Base-by-base conservation (phyloP, 1,284 basidiomycete species). In the Marasmius fiardii region DNA sequence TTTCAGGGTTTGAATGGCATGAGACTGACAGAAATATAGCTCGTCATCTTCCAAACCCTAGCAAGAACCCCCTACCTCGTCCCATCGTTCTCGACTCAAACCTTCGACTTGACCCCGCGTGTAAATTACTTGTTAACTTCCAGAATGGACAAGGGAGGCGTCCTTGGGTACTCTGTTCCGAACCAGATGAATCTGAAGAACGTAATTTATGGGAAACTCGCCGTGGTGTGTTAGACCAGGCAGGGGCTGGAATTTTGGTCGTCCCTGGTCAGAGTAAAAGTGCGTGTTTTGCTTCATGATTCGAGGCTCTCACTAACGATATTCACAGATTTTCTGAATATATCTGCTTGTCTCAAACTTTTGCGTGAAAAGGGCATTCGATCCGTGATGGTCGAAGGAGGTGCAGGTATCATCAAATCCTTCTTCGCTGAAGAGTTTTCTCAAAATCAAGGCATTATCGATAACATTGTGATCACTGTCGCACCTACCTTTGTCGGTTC, bases 331-430 rank as follows among this genome's bases (percentile, higher is more conserved):
- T 82, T 78, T 43, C 71, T 87, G 37, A 72, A 80, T 6, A 74
- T 91, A 3, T 64, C 70, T 0, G 66, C 68, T 7, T 68, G 92
- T 11, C 80, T 93, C 2, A 63, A 61, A 12, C 72, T 74, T 7
- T 74, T 95, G 24, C 69, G 71, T 21, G 66, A 70, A 11, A 71
- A 80, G 23, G 85, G 82, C 10, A 78, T 97, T 56, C 71, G 72
- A 7, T 88, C 87, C 3, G 75, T 98, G 52, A 99, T 99, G 96
- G 89, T 98, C 10, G 96, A 99, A 75, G 96, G 96, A 52, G 96
- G 96, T 16, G 90, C 93, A 3, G 73, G 75, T 4, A 80, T 98
- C 57, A 94, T 99, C 55, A 77, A 80, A 16, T 85, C 90, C 1
- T 93, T 96, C 71, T 74, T 97, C 20, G 65, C 69, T 1, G 71